Conservation (phyloP, 2,329 filamentous ascomycete genomes). For the Aspergillus sp. region DNA sequence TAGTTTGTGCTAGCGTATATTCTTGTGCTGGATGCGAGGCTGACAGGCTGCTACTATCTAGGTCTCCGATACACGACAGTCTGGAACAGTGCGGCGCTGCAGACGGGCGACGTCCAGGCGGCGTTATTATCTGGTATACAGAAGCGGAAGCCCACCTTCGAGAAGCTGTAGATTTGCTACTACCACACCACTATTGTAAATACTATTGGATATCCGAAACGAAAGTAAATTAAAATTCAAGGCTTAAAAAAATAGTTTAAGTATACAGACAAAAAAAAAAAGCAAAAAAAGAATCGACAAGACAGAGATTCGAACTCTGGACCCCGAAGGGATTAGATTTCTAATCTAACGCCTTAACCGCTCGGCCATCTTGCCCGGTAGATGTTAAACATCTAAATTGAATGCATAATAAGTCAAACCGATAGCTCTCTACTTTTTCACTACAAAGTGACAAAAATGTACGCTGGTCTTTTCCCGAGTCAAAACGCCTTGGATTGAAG, state of each 20-base stretch:
- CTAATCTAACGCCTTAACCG: conserved; percentile 17
- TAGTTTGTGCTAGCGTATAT: not conserved
- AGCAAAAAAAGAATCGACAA: conserved; percentile 9
- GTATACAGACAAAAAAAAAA: too few species aligned
- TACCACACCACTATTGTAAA: not conserved
- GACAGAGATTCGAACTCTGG: conserved; percentile 18
- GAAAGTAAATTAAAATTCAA: not conserved
- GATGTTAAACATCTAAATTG: not conserved
- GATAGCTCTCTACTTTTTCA: too few species aligned
- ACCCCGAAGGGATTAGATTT: conserved; percentile 16
- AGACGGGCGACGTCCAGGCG: conserved; percentile 72
- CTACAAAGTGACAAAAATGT: too few species aligned
- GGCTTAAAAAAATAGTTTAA: too few species aligned
- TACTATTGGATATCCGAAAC: not conserved
- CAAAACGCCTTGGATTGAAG: too few species aligned
- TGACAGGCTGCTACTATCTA: conserved; percentile 27
- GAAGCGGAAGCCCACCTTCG: conserved; percentile 78
- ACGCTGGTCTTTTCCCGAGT: too few species aligned
- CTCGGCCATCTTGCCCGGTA: conserved; percentile 12
- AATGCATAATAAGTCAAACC: not conserved
- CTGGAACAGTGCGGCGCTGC: conserved; percentile 83
- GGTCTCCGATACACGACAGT: conserved; percentile 78
- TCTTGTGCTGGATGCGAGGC: not conserved
- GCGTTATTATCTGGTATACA: conserved; percentile 75
- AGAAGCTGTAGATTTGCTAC: conserved; percentile 64